Evolutionary conservation across 352 stramenopile species (phyloP).

Genomic region (Pythium apleroticum): DNA sequence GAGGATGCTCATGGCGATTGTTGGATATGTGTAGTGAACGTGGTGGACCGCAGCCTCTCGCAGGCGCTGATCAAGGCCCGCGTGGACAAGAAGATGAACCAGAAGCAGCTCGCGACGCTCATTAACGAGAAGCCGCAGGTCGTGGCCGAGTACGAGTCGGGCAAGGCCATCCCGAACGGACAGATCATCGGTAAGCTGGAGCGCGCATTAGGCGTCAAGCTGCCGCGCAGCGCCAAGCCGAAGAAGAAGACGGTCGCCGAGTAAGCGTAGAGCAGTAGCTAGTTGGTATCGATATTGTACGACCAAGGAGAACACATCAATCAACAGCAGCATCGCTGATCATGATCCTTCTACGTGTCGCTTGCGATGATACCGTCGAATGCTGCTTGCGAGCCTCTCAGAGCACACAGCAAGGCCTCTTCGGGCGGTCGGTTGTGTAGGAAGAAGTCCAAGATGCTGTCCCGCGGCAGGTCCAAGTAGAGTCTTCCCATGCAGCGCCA

Average conservation of each 20-base stretch:
- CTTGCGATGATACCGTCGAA: too few species aligned
- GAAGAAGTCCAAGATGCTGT: too few species aligned
- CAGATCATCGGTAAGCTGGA: constrained; percentile 98
- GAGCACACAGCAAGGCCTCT: too few species aligned
- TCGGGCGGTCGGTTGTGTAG: too few species aligned
- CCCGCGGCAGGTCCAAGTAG: too few species aligned
- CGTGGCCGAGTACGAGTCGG: constrained; percentile 97
- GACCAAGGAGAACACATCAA: background rate
- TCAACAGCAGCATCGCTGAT: too few species aligned
- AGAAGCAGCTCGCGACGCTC: constrained; percentile 96
- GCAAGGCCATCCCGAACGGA: constrained; percentile 97
- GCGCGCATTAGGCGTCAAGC: constrained; percentile 88
- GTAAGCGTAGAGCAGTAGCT: background rate
- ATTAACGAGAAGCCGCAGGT: constrained; percentile 97
- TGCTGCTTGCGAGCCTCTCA: too few species aligned
- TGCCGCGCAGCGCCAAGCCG: constrained; percentile 69
- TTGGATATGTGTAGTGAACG: constrained; percentile 39
- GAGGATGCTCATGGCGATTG: background rate
- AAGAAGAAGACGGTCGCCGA: constrained; percentile 54
- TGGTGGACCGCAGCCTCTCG: constrained; percentile 83
- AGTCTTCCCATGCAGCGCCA: too few species aligned
- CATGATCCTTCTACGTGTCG: too few species aligned
- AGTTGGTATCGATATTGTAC: constrained; percentile 7
- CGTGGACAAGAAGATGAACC: constrained; percentile 97
- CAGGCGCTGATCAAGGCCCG: constrained; percentile 96